These are phyloP conservation scores for Syzygium aromaticum DNA, from an alignment of 345 rosid species.

Conservation along the genomic window DNA sequence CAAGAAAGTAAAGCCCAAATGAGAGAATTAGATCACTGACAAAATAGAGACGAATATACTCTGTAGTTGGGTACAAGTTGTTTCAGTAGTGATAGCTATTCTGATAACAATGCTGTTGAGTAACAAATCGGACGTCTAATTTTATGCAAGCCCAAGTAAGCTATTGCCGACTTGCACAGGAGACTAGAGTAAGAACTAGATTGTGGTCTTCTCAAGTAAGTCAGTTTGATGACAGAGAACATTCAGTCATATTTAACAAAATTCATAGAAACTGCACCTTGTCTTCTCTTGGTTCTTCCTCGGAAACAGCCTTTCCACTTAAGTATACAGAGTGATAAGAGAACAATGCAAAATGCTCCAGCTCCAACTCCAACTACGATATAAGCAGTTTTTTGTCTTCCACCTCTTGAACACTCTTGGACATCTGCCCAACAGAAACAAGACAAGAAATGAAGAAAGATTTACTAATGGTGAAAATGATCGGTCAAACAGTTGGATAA, in stretches of 20 bases:
- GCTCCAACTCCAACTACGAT: constrained; percentile 17
- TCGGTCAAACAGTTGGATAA: not conserved
- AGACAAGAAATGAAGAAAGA: not conserved
- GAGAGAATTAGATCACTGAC: not conserved
- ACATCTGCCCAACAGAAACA: constrained; percentile 16
- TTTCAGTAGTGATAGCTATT: not conserved
- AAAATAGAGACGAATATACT: not conserved
- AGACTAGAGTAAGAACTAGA: not conserved
- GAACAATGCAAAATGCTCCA: constrained; percentile 11
- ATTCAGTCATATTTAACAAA: not conserved
- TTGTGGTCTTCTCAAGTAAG: not conserved
- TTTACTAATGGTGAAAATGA: not conserved
- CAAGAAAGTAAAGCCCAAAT: not conserved
- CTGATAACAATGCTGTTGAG: not conserved
- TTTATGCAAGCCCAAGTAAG: not conserved
- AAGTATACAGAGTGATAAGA: constrained; percentile 13
- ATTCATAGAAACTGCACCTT: constrained; percentile 8
- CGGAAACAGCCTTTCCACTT: constrained; percentile 23
- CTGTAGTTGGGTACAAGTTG: not conserved
- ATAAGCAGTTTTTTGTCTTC: constrained; percentile 5
- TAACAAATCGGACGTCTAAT: not conserved
- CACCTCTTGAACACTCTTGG: constrained; percentile 7
- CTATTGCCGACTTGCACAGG: not conserved
- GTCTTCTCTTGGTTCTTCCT: constrained; percentile 1
- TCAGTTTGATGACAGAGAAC: not conserved